Percentiles rank a stretch among this genome's conserved stretches.
Evolutionary conservation across 192 early-diverging fungal species (phyloP).

Genomic region (Phlyctochytrium bullatum): DNA sequence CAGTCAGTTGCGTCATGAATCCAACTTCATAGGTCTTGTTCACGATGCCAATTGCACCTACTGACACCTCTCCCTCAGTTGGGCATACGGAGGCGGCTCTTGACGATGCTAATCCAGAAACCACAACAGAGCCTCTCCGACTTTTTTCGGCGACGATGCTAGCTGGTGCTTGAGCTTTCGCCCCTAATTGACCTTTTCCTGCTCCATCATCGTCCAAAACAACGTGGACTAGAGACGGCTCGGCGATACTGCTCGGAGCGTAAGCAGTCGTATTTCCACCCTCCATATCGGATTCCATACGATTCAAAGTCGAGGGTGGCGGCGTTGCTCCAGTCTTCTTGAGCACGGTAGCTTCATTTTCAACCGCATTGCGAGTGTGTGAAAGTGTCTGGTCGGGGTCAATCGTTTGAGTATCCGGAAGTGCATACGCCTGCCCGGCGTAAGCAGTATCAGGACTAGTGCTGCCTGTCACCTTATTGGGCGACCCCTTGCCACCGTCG

Average conservation of each 20-base stretch:
- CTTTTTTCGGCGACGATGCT: background rate
- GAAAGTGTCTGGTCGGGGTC: background rate
- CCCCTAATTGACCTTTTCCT: background rate
- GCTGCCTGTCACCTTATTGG: no score
- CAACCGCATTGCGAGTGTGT: background rate
- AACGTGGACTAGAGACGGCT: background rate
- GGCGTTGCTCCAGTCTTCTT: background rate
- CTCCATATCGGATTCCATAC: background rate
- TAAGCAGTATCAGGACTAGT: no score
- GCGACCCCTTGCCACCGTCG: no score
- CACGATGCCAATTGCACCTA: background rate
- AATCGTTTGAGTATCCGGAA: background rate
- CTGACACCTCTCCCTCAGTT: background rate
- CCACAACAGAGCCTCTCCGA: background rate
- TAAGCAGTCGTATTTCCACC: background rate
- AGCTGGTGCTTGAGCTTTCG: no score
- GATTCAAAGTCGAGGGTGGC: background rate
- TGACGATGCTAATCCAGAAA: background rate
- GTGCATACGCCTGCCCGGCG: constrained; percentile 2
- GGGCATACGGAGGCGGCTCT: background rate
- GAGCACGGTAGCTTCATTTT: background rate
- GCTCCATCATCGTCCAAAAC: background rate
- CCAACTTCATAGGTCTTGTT: constrained; percentile 23
- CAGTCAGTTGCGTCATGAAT: constrained; percentile 53
- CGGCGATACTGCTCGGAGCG: background rate